These are phyloP conservation scores for Bimuria novae-zelandiae DNA, from an alignment of 2,329 filamentous ascomycete genomes.

Conservation along the genomic window DNA sequence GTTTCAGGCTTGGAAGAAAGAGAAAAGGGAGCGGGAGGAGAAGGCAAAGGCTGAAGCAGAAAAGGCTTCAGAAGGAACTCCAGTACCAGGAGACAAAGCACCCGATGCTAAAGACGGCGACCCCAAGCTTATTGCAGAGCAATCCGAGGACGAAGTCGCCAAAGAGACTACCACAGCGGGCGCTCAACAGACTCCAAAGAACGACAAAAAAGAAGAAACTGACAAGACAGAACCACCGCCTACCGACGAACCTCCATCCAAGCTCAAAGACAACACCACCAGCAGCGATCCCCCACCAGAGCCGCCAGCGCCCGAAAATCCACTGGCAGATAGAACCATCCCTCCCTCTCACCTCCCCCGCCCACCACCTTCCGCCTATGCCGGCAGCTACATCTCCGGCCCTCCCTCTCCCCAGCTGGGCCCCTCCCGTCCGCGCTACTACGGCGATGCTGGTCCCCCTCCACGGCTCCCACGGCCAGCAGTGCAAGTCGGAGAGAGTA, in stretches of 20 bases:
- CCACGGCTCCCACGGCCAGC: conserved; percentile 8
- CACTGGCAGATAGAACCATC: not conserved
- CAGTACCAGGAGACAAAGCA: not conserved
- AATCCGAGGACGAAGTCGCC: not conserved
- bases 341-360: not conserved
- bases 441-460: not conserved
- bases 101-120: not conserved
- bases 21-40: conserved; percentile 12
- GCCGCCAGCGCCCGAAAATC: not conserved
- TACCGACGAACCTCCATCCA: not conserved
- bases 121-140: not conserved
- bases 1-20: conserved; percentile 30
- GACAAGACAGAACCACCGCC: not conserved
- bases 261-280: too few species aligned
- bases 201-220: not conserved
- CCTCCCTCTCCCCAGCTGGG: too few species aligned
- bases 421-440: not conserved
- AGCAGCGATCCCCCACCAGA: not conserved
- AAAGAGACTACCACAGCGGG: not conserved
- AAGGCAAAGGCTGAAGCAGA: conserved; percentile 10
- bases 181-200: not conserved
- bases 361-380: not conserved
- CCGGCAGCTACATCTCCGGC: not conserved
- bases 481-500: conserved; percentile 20
- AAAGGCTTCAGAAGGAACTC: not conserved